Percentiles rank a stretch among this genome's conserved stretches.
These are phyloP conservation scores for Hypomyces perniciosus DNA, from an alignment of 2,329 filamentous ascomycete species.

Conservation along the genomic window DNA sequence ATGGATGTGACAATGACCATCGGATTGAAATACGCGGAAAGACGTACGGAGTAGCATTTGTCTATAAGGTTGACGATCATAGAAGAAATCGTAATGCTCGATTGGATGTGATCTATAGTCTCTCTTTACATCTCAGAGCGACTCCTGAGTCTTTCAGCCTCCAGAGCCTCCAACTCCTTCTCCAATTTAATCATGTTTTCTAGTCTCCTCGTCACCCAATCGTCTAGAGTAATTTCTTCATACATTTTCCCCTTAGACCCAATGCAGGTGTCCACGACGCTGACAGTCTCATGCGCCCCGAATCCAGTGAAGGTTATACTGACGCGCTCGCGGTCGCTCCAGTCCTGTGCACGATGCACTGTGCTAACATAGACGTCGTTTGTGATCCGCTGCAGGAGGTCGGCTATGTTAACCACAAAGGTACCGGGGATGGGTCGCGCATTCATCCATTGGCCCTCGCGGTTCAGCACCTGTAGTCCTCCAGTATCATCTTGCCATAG, in stretches of 20 bases:
- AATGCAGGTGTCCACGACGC: slow-evolving; percentile 33
- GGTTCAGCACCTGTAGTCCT: slow-evolving; percentile 39
- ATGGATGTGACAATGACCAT: no score
- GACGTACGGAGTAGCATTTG: no score
- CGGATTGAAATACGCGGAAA: no score
- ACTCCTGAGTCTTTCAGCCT: no score
- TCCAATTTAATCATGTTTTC: slow-evolving; percentile 24
- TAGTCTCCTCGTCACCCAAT: slow-evolving; percentile 32
- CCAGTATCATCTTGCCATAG: slow-evolving; percentile 38
- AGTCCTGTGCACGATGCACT: slow-evolving; percentile 42
- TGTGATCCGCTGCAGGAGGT: slow-evolving; percentile 45
- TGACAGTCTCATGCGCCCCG: slow-evolving; percentile 34
- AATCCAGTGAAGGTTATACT: slow-evolving; percentile 43
- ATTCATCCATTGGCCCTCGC: slow-evolving; percentile 34
- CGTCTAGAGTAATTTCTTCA: slow-evolving; percentile 32
- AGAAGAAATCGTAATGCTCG: no score
- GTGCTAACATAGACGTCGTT: slow-evolving; percentile 44
- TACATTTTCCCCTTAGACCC: slow-evolving; percentile 30
- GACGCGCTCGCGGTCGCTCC: slow-evolving; percentile 33
- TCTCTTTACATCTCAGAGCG: no score
- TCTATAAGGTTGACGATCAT: no score
- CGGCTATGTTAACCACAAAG: slow-evolving; percentile 47
- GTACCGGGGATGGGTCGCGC: slow-evolving; percentile 35
- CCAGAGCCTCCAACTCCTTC: no score
- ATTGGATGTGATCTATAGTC: no score